Conservation (phyloP, 2,329 filamentous ascomycete genomes). For the Dactylellina sp. region DNA sequence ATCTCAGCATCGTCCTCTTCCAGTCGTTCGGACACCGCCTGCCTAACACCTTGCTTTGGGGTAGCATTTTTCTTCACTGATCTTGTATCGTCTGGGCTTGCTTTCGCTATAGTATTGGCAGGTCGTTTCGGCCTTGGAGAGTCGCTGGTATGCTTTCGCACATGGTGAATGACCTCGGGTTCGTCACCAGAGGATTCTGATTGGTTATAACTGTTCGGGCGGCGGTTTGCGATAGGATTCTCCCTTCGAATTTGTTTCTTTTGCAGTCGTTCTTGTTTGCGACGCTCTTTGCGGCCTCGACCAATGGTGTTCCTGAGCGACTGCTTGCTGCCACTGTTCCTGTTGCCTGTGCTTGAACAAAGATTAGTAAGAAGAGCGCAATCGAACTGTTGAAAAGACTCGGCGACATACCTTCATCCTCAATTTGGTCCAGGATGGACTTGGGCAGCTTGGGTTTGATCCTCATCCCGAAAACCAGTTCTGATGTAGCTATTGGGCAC, state of each 20-base stretch:
- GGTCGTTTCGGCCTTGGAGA: conserved; percentile 57
- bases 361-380: background rate
- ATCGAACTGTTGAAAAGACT: background rate
- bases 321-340: conserved; percentile 57
- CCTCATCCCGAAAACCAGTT: conserved; percentile 18
- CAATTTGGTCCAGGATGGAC: conserved; percentile 51
- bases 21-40: conserved; percentile 71
- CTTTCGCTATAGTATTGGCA: conserved; percentile 40
- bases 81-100: conserved; percentile 19
- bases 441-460: conserved; percentile 40
- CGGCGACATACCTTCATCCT: conserved; percentile 30
- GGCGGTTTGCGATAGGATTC: conserved; percentile 35
- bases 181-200: conserved; percentile 27
- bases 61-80: background rate
- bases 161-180: conserved; percentile 19
- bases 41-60: conserved; percentile 58
- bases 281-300: conserved; percentile 71
- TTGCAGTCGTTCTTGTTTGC: conserved; percentile 74
- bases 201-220: conserved; percentile 5
- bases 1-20: conserved; percentile 90
- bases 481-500: background rate
- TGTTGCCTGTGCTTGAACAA: conserved; percentile 46
- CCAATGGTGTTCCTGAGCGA: conserved; percentile 59
- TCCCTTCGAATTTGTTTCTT: conserved; percentile 67
- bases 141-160: conserved; percentile 48